Evolutionary conservation across 2,329 filamentous ascomycete species (phyloP).

Genomic region (Emergomyces orientalis): DNA sequence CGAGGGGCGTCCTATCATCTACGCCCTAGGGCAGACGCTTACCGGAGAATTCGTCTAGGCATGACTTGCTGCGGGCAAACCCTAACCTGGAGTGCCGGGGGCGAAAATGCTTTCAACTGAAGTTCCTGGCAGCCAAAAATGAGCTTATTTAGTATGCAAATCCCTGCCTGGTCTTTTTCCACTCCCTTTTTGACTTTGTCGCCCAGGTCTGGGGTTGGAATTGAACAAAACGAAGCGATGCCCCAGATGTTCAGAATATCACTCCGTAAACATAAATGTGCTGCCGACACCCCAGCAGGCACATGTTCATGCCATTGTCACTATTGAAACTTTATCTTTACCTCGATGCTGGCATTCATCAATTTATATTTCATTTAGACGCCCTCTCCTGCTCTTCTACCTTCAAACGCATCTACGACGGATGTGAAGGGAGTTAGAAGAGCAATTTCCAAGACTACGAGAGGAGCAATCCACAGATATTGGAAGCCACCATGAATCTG

Average conservation of each 20-base stretch:
- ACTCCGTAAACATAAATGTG: background rate
- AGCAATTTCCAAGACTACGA: background rate
- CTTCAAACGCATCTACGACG: background rate
- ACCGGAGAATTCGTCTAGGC: background rate
- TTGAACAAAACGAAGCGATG: conserved; percentile 4
- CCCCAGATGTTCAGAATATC: conserved; percentile 2
- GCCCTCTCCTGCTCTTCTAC: background rate
- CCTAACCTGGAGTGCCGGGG: too few species aligned
- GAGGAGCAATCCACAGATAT: background rate
- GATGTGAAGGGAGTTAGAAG: background rate
- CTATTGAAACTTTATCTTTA: background rate
- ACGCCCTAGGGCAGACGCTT: background rate
- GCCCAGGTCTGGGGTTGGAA: background rate
- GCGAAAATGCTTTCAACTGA: background rate
- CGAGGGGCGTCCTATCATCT: background rate
- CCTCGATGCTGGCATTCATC: background rate
- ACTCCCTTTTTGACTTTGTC: background rate
- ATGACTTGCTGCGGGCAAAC: background rate
- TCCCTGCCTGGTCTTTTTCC: background rate
- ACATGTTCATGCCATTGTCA: background rate
- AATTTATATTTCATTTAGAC: background rate
- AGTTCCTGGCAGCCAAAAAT: background rate
- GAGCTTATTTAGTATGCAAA: background rate
- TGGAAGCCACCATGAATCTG: background rate
- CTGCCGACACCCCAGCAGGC: background rate